Conservation (phyloP, 495 filamentous ascomycete genomes). For the Chaetomium fimeti region DNA sequence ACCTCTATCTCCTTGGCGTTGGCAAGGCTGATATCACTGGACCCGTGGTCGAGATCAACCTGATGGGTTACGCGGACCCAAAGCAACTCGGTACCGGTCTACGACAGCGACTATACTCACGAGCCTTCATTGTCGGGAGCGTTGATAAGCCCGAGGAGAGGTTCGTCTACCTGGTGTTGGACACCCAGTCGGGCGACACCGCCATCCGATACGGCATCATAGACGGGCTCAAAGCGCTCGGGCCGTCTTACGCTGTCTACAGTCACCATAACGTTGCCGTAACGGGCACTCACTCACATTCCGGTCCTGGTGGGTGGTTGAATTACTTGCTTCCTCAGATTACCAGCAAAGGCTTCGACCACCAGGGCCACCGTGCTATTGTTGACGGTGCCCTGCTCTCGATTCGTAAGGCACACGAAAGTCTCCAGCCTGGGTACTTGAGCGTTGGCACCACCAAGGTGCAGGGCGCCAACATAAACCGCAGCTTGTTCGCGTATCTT, state of each 20-base stretch:
- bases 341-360: constrained; percentile 84
- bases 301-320: constrained; percentile 89
- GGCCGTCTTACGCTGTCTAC: constrained; percentile 69
- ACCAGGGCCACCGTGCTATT: constrained; percentile 84
- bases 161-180: constrained; percentile 85
- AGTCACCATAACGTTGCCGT: constrained; percentile 83
- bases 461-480: constrained; percentile 81
- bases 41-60: constrained; percentile 85
- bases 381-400: constrained; percentile 82
- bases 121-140: constrained; percentile 85
- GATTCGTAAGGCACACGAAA: constrained; percentile 78
- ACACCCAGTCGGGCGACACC: constrained; percentile 88
- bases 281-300: constrained; percentile 91
- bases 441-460: constrained; percentile 72
- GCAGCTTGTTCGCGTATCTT: constrained; percentile 87
- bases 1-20: constrained; percentile 77
- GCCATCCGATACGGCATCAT: constrained; percentile 84
- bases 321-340: constrained; percentile 96
- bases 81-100: constrained; percentile 83
- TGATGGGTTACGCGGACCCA: constrained; percentile 92
- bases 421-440: constrained; percentile 66
- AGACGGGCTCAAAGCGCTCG: constrained; percentile 63
- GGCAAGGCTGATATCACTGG: constrained; percentile 96
- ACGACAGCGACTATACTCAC: constrained; percentile 83
- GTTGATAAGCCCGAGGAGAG: constrained; percentile 62